These are phyloP conservation scores for Aspergillus felis DNA, from an alignment of 2,329 filamentous ascomycete species.

Conservation along the genomic window DNA sequence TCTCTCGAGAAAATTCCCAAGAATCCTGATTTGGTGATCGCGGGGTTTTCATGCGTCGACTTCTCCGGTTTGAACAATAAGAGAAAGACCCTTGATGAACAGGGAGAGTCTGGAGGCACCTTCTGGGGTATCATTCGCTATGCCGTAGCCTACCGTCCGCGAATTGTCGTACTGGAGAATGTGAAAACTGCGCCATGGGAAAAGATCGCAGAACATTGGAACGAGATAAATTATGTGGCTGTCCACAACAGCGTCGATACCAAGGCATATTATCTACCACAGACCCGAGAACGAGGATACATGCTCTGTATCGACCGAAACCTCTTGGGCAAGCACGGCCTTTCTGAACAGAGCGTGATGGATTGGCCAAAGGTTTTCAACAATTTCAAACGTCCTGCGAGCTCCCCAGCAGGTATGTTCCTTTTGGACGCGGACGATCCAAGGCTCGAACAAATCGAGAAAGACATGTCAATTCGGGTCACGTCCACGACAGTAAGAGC, in stretches of 20 bases:
- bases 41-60: slow-evolving; percentile 73
- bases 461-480: slow-evolving; percentile 40
- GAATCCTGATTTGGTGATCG: slow-evolving; percentile 62
- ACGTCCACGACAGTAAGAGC: slow-evolving; percentile 17
- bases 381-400: slow-evolving; percentile 54
- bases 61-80: slow-evolving; percentile 64
- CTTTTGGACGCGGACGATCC: slow-evolving; percentile 55
- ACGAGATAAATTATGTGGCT: slow-evolving; percentile 54
- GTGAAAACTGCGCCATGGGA: slow-evolving; percentile 60
- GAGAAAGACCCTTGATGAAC: slow-evolving; percentile 48
- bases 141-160: slow-evolving; percentile 52
- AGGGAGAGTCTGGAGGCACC: slow-evolving; percentile 64
- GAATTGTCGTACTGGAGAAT: slow-evolving; percentile 69
- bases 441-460: slow-evolving; percentile 49
- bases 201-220: slow-evolving; percentile 44
- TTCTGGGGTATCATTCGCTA: slow-evolving; percentile 61
- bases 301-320: slow-evolving; percentile 52
- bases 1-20: slow-evolving; percentile 53
- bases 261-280: slow-evolving; percentile 70
- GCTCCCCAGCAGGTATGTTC: slow-evolving; percentile 59
- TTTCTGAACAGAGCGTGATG: slow-evolving; percentile 22
- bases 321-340: slow-evolving; percentile 16
- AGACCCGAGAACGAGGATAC: slow-evolving; percentile 62
- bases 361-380: slow-evolving; percentile 44
- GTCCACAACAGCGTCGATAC: slow-evolving; percentile 55